Percentiles rank a stretch among this genome's conserved stretches.
Evolutionary conservation across 371 early-diverging fungal species (phyloP).

Genomic region (Mucor circinelloides): DNA sequence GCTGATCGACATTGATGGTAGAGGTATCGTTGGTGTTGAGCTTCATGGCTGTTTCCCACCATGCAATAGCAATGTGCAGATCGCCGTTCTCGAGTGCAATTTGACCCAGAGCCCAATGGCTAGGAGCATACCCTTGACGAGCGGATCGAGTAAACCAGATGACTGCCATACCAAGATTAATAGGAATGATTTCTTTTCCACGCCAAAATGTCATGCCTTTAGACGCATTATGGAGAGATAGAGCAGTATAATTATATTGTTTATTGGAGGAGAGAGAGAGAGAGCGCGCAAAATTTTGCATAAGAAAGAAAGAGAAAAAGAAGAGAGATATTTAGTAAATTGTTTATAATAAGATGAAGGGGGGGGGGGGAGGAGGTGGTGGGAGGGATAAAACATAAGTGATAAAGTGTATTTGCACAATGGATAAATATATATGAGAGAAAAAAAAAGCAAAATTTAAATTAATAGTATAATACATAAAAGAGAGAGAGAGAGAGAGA

Average conservation of each 20-base stretch:
- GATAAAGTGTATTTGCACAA: slow-evolving; percentile 1
- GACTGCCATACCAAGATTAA: slow-evolving; percentile 37
- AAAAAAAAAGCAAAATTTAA: neutral
- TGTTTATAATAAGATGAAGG: neutral
- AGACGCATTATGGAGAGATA: neutral
- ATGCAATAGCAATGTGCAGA: slow-evolving; percentile 34
- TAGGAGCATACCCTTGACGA: slow-evolving; percentile 30
- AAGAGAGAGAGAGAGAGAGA: neutral
- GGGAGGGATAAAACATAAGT: slow-evolving; percentile 1
- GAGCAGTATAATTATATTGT: slow-evolving; percentile 3
- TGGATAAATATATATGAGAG: slow-evolving; percentile 2
- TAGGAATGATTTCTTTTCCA: slow-evolving; percentile 25
- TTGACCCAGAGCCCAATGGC: slow-evolving; percentile 46
- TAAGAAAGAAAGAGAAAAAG: slow-evolving; percentile 5
- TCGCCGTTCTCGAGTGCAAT: slow-evolving; percentile 43
- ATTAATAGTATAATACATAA: slow-evolving; percentile 5
- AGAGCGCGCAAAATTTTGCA: neutral
- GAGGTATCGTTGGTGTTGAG: slow-evolving; percentile 17
- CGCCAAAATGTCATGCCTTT: slow-evolving; percentile 35
- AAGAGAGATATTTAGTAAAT: slow-evolving; percentile 12
- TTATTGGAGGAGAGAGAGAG: neutral
- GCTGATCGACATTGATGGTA: slow-evolving; percentile 25
- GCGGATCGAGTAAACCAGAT: slow-evolving; percentile 43
- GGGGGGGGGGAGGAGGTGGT: neutral
- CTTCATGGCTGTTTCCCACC: slow-evolving; percentile 39